phyloP scores from a whole-genome alignment of 2,329 filamentous ascomycete genomes.

The Drechmeria coniospora region DNA sequence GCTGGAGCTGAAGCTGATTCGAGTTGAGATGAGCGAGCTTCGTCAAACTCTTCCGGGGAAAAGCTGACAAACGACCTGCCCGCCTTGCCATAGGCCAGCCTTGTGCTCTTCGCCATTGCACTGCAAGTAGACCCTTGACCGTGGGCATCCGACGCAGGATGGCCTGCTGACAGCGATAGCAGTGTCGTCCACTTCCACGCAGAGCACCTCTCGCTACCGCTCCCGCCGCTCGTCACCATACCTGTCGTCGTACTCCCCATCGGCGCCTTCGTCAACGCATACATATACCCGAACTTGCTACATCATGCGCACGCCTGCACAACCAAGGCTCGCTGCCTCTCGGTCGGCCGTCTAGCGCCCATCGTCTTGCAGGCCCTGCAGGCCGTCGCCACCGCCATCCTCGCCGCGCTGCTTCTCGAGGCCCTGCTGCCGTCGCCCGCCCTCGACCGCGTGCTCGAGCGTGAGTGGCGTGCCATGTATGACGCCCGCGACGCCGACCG shows the following conservation, averaged over 20 bases:
- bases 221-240: slow-evolving; percentile 20
- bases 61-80: neutral
- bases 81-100: slow-evolving; percentile 10
- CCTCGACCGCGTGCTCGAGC: slow-evolving; percentile 37
- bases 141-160: neutral
- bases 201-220: slow-evolving; percentile 23
- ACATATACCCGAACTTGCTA: slow-evolving; percentile 18
- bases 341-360: slow-evolving; percentile 9
- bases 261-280: slow-evolving; percentile 20
- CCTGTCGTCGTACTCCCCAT: slow-evolving; percentile 24
- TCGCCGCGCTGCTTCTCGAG: slow-evolving; percentile 28
- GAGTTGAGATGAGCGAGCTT: neutral
- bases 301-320: slow-evolving; percentile 9
- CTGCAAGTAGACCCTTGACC: slow-evolving; percentile 10
- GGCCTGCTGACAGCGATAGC: neutral
- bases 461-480: slow-evolving; percentile 40
- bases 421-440: slow-evolving; percentile 16
- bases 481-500: slow-evolving; percentile 28
- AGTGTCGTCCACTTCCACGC: slow-evolving; percentile 25
- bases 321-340: slow-evolving; percentile 8
- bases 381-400: slow-evolving; percentile 23
- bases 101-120: slow-evolving; percentile 15
- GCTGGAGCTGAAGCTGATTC: neutral
- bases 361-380: slow-evolving; percentile 26
- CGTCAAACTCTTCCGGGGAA: no score